A percentile compares a stretch with the other conserved stretches of the same genome.
Evolutionary conservation across 2,329 filamentous ascomycete genomes (phyloP).

Genomic region (Aspergillus sp.): DNA sequence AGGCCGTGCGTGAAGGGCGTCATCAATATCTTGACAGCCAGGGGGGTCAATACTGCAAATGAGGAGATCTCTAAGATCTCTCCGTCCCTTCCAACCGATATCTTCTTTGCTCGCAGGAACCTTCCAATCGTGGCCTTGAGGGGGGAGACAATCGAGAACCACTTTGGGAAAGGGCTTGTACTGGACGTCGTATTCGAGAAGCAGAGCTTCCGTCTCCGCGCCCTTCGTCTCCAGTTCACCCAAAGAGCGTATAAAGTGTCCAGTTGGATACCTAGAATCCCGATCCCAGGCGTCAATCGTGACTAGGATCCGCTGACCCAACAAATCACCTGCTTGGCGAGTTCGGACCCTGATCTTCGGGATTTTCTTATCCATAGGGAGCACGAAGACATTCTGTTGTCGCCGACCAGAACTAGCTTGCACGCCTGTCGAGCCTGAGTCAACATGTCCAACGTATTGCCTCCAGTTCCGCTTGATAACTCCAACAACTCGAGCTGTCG

Average conservation of each 20-base stretch:
- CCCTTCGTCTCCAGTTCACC: slow-evolving; percentile 93
- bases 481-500: slow-evolving; percentile 86
- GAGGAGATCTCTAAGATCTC: slow-evolving; percentile 75
- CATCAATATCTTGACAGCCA: slow-evolving; percentile 96
- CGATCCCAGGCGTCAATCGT: slow-evolving; percentile 94
- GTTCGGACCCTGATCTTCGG: slow-evolving; percentile 93
- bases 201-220: slow-evolving; percentile 90
- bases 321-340: slow-evolving; percentile 76
- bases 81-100: slow-evolving; percentile 76
- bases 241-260: slow-evolving; percentile 87
- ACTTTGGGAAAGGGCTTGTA: slow-evolving; percentile 96
- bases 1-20: slow-evolving; percentile 79
- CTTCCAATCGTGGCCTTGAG: slow-evolving; percentile 88
- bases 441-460: slow-evolving; percentile 94
- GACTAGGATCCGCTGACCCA: slow-evolving; percentile 86
- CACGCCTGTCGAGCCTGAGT: slow-evolving; percentile 73
- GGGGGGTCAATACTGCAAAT: slow-evolving; percentile 97
- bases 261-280: slow-evolving; percentile 84
- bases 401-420: slow-evolving; percentile 69
- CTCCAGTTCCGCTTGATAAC: slow-evolving; percentile 95
- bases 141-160: slow-evolving; percentile 84
- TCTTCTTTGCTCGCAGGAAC: slow-evolving; percentile 75
- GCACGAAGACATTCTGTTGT: slow-evolving; percentile 87
- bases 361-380: slow-evolving; percentile 97
- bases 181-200: slow-evolving; percentile 95